Evolutionary conservation across 1,284 basidiomycete genomes (phyloP).

Genomic region (Leccinum subspadiceum): DNA sequence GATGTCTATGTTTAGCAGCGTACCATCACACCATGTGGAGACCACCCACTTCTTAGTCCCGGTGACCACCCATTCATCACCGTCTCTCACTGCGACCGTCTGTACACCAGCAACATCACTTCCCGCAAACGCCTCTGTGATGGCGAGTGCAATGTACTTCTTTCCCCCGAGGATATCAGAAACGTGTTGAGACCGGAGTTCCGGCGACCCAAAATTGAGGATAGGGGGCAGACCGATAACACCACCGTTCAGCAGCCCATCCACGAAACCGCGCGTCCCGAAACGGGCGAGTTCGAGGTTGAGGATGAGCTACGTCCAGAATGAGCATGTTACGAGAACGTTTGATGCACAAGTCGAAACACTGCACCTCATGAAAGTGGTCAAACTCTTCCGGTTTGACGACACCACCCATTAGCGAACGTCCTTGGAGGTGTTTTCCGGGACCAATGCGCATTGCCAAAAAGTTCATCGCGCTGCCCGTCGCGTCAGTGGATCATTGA

Average conservation of each 20-base stretch:
- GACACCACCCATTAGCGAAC: too few relatives aligned
- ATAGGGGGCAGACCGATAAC: conserved; percentile 86
- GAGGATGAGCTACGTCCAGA: conserved; percentile 63
- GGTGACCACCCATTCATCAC: conserved; percentile 82
- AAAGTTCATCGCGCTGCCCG: too few relatives aligned
- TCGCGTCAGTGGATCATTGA: too few relatives aligned
- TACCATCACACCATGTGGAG: not conserved
- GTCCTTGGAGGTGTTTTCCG: too few relatives aligned
- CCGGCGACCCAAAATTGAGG: conserved; percentile 82
- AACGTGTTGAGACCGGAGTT: conserved; percentile 70
- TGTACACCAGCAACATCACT: conserved; percentile 85
- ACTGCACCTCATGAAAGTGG: too few relatives aligned
- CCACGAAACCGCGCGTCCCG: conserved; percentile 82
- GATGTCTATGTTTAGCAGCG: not conserved
- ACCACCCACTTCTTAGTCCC: conserved; percentile 76
- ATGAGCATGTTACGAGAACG: not conserved
- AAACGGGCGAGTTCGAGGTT: conserved; percentile 85
- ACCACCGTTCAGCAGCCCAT: conserved; percentile 78
- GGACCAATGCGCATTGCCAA: too few relatives aligned
- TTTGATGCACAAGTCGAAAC: too few relatives aligned
- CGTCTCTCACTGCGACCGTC: conserved; percentile 83
- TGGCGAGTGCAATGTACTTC: conserved; percentile 75
- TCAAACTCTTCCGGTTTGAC: too few relatives aligned
- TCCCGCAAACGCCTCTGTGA: conserved; percentile 87
- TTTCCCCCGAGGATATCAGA: conserved; percentile 73